Evolutionary conservation across 164 flowering plant genomes (phyloP).

Genomic region (Vitis riparia): DNA sequence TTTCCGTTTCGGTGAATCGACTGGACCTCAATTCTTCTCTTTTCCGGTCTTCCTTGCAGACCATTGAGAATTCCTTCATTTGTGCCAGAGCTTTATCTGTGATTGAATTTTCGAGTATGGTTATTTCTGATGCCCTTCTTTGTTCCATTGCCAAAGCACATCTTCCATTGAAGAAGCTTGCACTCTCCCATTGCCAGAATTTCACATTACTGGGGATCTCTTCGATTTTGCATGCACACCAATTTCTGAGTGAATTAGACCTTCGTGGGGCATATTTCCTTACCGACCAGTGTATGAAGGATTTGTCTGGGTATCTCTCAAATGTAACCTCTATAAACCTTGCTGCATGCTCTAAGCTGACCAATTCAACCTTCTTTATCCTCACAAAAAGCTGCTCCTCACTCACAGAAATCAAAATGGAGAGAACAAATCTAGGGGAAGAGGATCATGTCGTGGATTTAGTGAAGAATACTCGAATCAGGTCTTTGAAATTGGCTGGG

Average conservation of each 20-base stretch:
- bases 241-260: conserved; percentile 11
- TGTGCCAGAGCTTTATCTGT: conserved; percentile 22
- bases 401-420: conserved; percentile 44
- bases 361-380: conserved; percentile 32
- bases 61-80: conserved; percentile 15
- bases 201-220: conserved; percentile 40
- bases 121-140: conserved; percentile 48
- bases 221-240: conserved; percentile 21
- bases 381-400: conserved; percentile 33
- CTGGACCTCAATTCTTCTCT: conserved; percentile 12
- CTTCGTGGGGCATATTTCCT: conserved; percentile 42
- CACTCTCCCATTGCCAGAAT: conserved; percentile 27
- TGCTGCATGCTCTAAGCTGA: conserved; percentile 29
- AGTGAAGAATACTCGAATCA: conserved; percentile 18
- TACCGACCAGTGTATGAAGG: conserved; percentile 31
- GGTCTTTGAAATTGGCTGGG: conserved; percentile 28
- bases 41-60: background rate
- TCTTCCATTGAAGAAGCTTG: conserved; percentile 41
- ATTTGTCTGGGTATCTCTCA: conserved; percentile 29
- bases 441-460: conserved; percentile 7
- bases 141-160: conserved; percentile 29
- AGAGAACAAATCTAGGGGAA: conserved; percentile 39
- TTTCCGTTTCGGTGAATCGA: conserved; percentile 25
- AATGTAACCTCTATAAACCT: conserved; percentile 35
- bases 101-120: conserved; percentile 37